These are phyloP conservation scores for Sugiyamaella boreocaroliniensis DNA, from an alignment of 805 yeast species.

Conservation along the genomic window DNA sequence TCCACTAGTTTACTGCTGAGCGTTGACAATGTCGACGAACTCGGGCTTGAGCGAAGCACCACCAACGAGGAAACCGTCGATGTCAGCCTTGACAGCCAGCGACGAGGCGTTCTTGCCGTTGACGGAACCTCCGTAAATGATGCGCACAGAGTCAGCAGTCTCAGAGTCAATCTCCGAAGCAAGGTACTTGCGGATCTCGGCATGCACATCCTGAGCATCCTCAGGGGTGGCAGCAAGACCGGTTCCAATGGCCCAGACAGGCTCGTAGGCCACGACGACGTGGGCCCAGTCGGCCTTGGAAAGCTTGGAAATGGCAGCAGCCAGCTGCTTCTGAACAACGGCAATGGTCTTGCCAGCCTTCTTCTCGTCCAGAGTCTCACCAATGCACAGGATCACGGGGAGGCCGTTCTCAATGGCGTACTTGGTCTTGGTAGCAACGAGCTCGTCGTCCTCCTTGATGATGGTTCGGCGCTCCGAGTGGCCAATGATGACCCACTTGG, in stretches of 20 bases:
- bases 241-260: slow-evolving; percentile 99
- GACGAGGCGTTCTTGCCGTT: slow-evolving; percentile 87
- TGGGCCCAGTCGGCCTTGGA: slow-evolving; percentile 71
- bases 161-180: slow-evolving; percentile 66
- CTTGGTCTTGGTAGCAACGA: slow-evolving; percentile 89
- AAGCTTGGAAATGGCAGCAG: slow-evolving; percentile 76
- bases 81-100: slow-evolving; percentile 87
- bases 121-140: slow-evolving; percentile 98
- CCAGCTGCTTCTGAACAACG: slow-evolving; percentile 82
- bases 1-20: slow-evolving; percentile 51
- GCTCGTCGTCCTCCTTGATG: slow-evolving; percentile 82
- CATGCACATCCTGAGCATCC: slow-evolving; percentile 95
- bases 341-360: slow-evolving; percentile 78
- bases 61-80: slow-evolving; percentile 98
- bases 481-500: slow-evolving; percentile 91
- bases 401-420: slow-evolving; percentile 87
- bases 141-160: slow-evolving; percentile 74
- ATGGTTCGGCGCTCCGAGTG: slow-evolving; percentile 98
- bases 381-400: slow-evolving; percentile 91
- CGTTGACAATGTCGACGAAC: slow-evolving; percentile 90
- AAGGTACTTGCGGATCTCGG: slow-evolving; percentile 78
- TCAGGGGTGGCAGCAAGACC: slow-evolving; percentile 98
- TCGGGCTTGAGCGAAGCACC: slow-evolving; percentile 99
- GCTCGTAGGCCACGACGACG: slow-evolving; percentile 96
- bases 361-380: slow-evolving; percentile 96